phyloP scores from a whole-genome alignment of 768 basidiomycete species.

The Grammothele lineata region DNA sequence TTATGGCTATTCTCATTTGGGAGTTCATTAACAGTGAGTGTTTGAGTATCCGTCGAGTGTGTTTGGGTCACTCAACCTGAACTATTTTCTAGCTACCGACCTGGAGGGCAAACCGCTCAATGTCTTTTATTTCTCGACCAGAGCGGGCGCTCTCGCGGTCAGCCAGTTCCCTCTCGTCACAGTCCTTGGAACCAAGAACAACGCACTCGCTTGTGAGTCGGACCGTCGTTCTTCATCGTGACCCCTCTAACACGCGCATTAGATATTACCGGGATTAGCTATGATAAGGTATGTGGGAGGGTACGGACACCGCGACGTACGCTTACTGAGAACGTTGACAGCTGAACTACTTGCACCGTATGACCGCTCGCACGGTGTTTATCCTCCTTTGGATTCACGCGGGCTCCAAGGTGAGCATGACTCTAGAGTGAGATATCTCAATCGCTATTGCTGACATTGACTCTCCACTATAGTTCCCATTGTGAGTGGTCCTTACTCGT shows the following conservation, averaged over 20 bases:
- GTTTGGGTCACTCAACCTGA: background rate
- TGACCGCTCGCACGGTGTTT: conserved; percentile 42
- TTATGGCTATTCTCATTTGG: conserved; percentile 27
- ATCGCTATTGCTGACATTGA: background rate
- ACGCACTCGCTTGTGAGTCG: conserved; percentile 40
- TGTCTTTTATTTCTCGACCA: conserved; percentile 27
- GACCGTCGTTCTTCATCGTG: background rate
- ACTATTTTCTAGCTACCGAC: conserved; percentile 19
- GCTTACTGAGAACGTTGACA: too few relatives aligned
- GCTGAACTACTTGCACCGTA: conserved; percentile 44
- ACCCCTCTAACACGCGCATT: too few relatives aligned
- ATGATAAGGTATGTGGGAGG: conserved; percentile 43
- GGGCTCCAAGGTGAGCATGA: conserved; percentile 33
- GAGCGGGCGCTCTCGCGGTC: conserved; percentile 39
- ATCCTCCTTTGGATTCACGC: conserved; percentile 48
- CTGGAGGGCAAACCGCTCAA: conserved; percentile 18
- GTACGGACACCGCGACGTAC: too few relatives aligned
- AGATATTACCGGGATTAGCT: conserved; percentile 54
- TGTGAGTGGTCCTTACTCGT: too few relatives aligned
- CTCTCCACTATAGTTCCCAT: too few relatives aligned
- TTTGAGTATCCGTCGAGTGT: background rate
- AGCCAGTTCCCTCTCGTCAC: conserved; percentile 52
- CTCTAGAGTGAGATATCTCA: too few relatives aligned
- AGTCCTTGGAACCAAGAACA: conserved; percentile 60
- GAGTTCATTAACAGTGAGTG: conserved; percentile 25